These are phyloP conservation scores for Aphanomyces cochlioides DNA, from an alignment of 352 stramenopile genomes.

Conservation along the genomic window DNA sequence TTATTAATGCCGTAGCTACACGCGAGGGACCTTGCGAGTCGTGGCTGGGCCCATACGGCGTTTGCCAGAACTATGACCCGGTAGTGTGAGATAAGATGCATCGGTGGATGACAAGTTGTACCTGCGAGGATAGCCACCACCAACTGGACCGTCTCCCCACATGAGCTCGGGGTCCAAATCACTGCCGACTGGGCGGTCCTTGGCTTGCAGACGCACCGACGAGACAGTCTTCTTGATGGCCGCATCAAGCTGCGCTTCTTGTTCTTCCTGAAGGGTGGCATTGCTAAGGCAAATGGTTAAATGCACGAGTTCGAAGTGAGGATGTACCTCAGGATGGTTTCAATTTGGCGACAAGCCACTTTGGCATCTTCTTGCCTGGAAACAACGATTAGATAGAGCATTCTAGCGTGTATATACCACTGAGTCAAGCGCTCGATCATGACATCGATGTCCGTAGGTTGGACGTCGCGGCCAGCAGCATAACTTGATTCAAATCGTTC, in stretches of 20 bases:
- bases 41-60: slow-evolving; percentile 22
- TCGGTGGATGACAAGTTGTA: not conserved
- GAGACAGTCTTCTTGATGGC: slow-evolving; percentile 24
- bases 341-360: slow-evolving; percentile 58
- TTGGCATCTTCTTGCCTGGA: slow-evolving; percentile 55
- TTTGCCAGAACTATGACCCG: slow-evolving; percentile 1
- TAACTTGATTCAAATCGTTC: slow-evolving; percentile 81
- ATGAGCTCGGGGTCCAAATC: slow-evolving; percentile 27
- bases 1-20: not conserved
- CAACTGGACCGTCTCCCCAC: not conserved
- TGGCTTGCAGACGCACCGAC: slow-evolving; percentile 1
- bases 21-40: slow-evolving; percentile 23
- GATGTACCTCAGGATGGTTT: slow-evolving; percentile 58
- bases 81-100: too few relatives aligned
- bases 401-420: slow-evolving; percentile 44
- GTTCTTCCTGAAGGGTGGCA: slow-evolving; percentile 7
- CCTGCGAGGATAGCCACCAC: not conserved
- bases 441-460: slow-evolving; percentile 73
- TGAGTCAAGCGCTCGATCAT: slow-evolving; percentile 86
- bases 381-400: too few relatives aligned
- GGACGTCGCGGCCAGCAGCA: slow-evolving; percentile 83
- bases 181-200: not conserved
- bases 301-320: not conserved
- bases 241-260: slow-evolving; percentile 7
- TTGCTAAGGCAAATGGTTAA: slow-evolving; percentile 3